Conservation (phyloP, 78 protist genomes). For the Salpingoeca rosetta region DNA sequence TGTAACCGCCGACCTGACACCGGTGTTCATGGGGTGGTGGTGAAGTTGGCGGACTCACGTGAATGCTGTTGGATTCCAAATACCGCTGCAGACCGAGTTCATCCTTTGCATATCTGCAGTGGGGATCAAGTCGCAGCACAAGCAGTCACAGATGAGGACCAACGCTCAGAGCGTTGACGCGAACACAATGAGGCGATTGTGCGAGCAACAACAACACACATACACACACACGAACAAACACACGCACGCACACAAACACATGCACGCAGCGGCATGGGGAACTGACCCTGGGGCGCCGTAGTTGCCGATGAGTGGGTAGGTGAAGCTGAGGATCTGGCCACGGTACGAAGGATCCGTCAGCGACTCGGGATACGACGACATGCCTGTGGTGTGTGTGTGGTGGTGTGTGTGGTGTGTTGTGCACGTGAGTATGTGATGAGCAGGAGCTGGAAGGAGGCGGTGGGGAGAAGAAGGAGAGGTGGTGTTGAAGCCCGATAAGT, state of each 20-base stretch:
- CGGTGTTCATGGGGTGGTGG: too few species aligned
- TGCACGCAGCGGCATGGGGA: too few species aligned
- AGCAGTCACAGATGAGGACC: too few species aligned
- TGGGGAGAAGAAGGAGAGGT: neutral
- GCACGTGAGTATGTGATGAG: neutral
- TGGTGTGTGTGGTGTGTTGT: too few species aligned
- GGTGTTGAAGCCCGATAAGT: neutral
- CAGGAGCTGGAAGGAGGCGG: neutral
- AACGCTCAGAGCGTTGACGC: too few species aligned
- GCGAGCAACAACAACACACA: too few species aligned
- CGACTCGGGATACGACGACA: constrained; percentile 89
- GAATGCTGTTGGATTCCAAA: constrained; percentile 72
- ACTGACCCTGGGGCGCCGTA: constrained; percentile 87
- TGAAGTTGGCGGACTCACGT: too few species aligned
- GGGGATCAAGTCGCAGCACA: too few species aligned
- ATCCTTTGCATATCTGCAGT: neutral
- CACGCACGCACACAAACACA: too few species aligned
- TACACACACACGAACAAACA: too few species aligned
- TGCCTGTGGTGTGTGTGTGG: constrained; percentile 40
- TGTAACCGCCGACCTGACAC: too few species aligned
- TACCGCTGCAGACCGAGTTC: constrained; percentile 54
- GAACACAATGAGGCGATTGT: too few species aligned
- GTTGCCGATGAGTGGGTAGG: constrained; percentile 91
- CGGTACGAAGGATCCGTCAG: constrained; percentile 91
- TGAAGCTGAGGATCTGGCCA: constrained; percentile 85